Evolutionary conservation across 2,329 filamentous ascomycete genomes (phyloP).

Genomic region (Apiospora malaysiana): DNA sequence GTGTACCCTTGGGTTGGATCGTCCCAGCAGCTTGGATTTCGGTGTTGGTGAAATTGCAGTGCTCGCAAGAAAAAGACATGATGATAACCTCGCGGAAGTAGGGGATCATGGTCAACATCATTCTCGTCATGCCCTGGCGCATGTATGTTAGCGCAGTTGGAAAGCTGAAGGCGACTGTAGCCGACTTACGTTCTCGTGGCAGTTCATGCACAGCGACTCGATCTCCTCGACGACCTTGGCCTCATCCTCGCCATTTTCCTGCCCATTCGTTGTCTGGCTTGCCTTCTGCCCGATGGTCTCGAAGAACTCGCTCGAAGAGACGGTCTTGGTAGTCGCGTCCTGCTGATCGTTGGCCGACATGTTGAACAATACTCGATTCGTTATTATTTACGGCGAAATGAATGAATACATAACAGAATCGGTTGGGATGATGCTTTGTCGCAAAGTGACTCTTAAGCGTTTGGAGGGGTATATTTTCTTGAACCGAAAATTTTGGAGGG

Average conservation of each 20-base stretch:
- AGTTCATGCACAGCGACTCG: constrained; percentile 88
- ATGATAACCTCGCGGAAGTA: constrained; percentile 98
- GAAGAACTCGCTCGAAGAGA: constrained; percentile 59
- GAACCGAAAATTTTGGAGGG: constrained; percentile 27
- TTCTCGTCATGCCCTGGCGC: constrained; percentile 76
- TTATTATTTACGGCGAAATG: not conserved
- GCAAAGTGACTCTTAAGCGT: constrained; percentile 17
- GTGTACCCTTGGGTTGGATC: constrained; percentile 86
- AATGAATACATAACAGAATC: not conserved
- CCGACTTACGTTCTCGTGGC: constrained; percentile 71
- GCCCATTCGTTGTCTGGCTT: constrained; percentile 44
- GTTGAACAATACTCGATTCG: constrained; percentile 26
- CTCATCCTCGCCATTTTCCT: constrained; percentile 50
- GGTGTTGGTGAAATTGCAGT: constrained; percentile 89
- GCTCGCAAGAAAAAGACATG: constrained; percentile 93
- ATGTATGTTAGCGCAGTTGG: constrained; percentile 13
- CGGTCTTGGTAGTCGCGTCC: constrained; percentile 41
- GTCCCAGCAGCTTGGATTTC: constrained; percentile 92
- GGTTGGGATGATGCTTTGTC: constrained; percentile 10
- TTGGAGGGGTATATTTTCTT: constrained; percentile 17
- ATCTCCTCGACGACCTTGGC: constrained; percentile 68
- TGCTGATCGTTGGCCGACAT: constrained; percentile 50
- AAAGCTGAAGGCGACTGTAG: not conserved
- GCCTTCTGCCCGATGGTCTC: constrained; percentile 68
- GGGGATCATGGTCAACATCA: constrained; percentile 90